Evolutionary conservation across 1,284 basidiomycete species (phyloP), one percentile per base, ranked within the genome.

Genomic region (Cutaneotrichosporon dermatis): DNA sequence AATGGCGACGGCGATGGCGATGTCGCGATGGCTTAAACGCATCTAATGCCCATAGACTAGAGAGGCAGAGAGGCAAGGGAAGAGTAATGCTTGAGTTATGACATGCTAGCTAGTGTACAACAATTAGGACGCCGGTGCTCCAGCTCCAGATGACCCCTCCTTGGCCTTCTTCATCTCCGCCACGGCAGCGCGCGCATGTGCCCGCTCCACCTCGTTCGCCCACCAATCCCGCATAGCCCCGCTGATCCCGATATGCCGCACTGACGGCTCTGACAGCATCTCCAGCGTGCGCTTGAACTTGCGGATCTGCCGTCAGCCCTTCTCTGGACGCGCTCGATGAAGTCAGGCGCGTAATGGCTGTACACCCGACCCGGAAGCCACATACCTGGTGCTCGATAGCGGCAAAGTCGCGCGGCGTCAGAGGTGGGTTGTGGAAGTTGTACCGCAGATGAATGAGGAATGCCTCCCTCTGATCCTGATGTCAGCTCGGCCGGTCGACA

Each of bases 1-100:
- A 83, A 82, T 53, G 83, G 80, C 72, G 83, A 81, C 72, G 25
- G 25, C 25, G 86, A 85, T 54, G 60, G 49, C 43, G 84, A 84
- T 60, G 84, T 85, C 42, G 80, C 76, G 16, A 85, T 87, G 76
- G 83, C 88, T 25, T 25, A 25, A 25, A 25, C 25, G 25, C 25
- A 25, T 25, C 25, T 25, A 25, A 25, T 25, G 25, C 25, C 25
- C 25, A 25, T 25, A 25, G 25, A 25, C 15, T 86, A 87, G 64
- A 34, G 5, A 25, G 34, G 10, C 33, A 7, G 33, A 48, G 25
- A 25, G 12, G 34, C 35, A 34, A 36, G 10, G 39, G 10, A 25
- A 25, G 15, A 54, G 33, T 43, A 58, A 52, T 57, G 44, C 56
- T 39, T 51, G 34, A 25, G 25, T 25, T 25, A 15, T 51, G 39